These are phyloP conservation scores for Aspergillus japonicus DNA, from an alignment of 2,329 filamentous ascomycete genomes.

Conservation along the genomic window DNA sequence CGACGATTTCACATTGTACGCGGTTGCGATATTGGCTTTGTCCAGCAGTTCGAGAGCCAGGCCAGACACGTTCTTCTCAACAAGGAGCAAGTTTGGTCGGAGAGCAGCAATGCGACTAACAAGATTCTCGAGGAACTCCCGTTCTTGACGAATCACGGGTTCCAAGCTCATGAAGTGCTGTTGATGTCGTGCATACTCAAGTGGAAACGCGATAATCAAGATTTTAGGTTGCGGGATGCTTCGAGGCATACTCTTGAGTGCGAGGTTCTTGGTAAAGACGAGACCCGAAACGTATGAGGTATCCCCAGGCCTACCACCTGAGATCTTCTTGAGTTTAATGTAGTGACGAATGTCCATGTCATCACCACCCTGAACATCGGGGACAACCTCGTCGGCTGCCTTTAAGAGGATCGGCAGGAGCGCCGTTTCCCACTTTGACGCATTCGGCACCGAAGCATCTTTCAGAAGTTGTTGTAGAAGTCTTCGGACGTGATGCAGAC, in stretches of 20 bases:
- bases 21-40: constrained; percentile 86
- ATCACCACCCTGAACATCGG: constrained; percentile 84
- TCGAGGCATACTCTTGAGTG: constrained; percentile 92
- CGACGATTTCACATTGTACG: constrained; percentile 93
- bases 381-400: constrained; percentile 91
- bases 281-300: constrained; percentile 96
- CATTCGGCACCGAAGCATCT: constrained; percentile 71
- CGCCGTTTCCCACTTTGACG: constrained; percentile 81
- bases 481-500: constrained; percentile 81
- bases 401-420: constrained; percentile 85
- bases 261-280: constrained; percentile 95
- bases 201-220: constrained; percentile 87
- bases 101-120: constrained; percentile 88
- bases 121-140: constrained; percentile 86
- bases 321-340: constrained; percentile 95
- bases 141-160: constrained; percentile 93
- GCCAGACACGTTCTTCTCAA: constrained; percentile 88
- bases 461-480: constrained; percentile 79
- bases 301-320: constrained; percentile 83
- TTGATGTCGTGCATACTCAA: constrained; percentile 92
- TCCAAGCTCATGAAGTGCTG: constrained; percentile 97
- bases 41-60: constrained; percentile 85
- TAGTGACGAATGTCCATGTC: constrained; percentile 98
- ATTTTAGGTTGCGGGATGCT: constrained; percentile 82
- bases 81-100: constrained; percentile 81